phyloP scores from a whole-genome alignment of 352 stramenopile species.

The Phytophthora hybrid region DNA sequence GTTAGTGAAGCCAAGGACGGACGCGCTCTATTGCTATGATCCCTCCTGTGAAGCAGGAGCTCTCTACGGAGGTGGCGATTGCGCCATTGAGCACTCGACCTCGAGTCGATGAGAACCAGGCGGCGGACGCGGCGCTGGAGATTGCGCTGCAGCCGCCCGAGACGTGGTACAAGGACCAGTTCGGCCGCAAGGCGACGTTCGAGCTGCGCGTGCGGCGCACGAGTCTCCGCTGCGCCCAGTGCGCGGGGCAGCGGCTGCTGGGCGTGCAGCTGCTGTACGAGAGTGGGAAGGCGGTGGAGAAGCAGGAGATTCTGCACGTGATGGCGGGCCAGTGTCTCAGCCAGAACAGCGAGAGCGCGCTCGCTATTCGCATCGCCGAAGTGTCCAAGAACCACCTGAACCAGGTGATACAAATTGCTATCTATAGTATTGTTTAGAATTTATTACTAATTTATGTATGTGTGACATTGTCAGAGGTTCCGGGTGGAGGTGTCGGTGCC shows the following conservation, averaged over 20 bases:
- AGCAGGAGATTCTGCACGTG: constrained; percentile 76
- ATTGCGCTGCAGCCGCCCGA: constrained; percentile 67
- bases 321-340: constrained; percentile 69
- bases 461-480: constrained; percentile 48
- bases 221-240: constrained; percentile 45
- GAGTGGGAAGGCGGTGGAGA: constrained; percentile 78
- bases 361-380: constrained; percentile 78
- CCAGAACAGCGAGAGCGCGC: constrained; percentile 54
- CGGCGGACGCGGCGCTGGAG: constrained; percentile 46
- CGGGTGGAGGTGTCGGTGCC: constrained; percentile 65
- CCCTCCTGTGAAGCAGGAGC: constrained; percentile 28
- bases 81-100: constrained; percentile 4
- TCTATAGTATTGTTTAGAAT: background rate
- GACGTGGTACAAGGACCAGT: constrained; percentile 87
- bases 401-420: constrained; percentile 46
- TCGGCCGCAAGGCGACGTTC: constrained; percentile 79
- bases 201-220: constrained; percentile 53
- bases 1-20: background rate
- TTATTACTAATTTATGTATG: background rate
- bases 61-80: constrained; percentile 23
- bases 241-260: constrained; percentile 61
- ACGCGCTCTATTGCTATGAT: constrained; percentile 18
- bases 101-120: background rate
- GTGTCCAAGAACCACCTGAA: constrained; percentile 89
- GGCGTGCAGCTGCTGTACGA: constrained; percentile 78